phyloP scores from a whole-genome alignment of 306 rosid genomes.

The Echinosophora koreensis region DNA sequence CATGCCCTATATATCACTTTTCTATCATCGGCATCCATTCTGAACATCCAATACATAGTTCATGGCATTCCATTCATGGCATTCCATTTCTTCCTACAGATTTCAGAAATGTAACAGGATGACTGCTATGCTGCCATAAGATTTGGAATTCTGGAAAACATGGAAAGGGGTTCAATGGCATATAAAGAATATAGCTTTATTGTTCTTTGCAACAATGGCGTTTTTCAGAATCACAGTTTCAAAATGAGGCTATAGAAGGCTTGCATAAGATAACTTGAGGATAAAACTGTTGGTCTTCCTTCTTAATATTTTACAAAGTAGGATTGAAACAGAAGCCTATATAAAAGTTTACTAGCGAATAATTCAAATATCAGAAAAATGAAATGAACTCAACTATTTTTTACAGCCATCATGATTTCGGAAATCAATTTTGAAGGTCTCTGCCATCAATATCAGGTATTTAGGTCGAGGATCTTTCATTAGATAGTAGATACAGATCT shows the following conservation, averaged over 20 bases:
- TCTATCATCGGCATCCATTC: too few species aligned
- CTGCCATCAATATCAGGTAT: background rate
- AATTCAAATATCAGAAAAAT: background rate
- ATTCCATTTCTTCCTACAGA: too few species aligned
- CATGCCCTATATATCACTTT: too few species aligned
- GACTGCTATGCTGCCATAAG: background rate
- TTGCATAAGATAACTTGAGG: background rate
- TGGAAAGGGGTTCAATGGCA: background rate
- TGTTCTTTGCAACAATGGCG: background rate
- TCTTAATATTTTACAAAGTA: background rate
- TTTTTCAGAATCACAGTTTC: background rate
- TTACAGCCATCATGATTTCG: background rate
- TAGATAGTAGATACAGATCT: background rate
- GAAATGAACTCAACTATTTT: conserved; percentile 1
- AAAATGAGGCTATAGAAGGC: conserved; percentile 15
- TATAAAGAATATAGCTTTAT: background rate
- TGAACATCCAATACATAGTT: too few species aligned
- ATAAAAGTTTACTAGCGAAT: background rate
- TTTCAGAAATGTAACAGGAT: background rate
- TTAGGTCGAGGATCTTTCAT: background rate
- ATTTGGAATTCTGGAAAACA: background rate
- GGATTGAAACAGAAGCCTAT: conserved; percentile 4
- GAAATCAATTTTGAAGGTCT: background rate
- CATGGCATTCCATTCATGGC: too few species aligned
- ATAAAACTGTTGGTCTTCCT: conserved; percentile 3